phyloP scores from a whole-genome alignment of 257 asterid genomes.

The Perilla frutescens region DNA sequence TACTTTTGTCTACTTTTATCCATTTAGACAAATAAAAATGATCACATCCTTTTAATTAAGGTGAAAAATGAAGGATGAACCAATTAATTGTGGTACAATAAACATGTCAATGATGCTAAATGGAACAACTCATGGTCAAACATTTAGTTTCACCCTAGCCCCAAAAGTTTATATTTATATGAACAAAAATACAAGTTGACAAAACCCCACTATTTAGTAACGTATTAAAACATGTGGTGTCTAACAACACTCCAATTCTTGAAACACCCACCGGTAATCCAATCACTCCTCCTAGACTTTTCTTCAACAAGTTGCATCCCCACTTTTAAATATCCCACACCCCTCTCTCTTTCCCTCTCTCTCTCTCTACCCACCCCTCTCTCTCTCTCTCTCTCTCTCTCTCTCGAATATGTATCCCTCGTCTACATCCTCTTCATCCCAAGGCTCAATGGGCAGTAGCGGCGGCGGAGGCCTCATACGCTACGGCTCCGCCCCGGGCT shows the following conservation, averaged over 20 bases:
- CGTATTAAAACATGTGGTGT: slow-evolving; percentile 32
- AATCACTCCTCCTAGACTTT: slow-evolving; percentile 37
- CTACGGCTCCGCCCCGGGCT: slow-evolving; percentile 77
- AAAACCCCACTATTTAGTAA: slow-evolving; percentile 4
- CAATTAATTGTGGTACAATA: too few relatives aligned
- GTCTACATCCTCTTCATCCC: slow-evolving; percentile 72
- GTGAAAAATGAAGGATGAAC: too few relatives aligned
- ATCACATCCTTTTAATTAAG: too few relatives aligned
- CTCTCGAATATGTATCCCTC: slow-evolving; percentile 61
- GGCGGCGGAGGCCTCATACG: slow-evolving; percentile 56
- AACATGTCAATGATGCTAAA: not conserved
- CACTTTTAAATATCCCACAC: slow-evolving; percentile 34
- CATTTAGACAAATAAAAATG: too few relatives aligned
- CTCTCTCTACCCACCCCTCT: slow-evolving; percentile 25
- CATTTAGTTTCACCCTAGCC: slow-evolving; percentile 10
- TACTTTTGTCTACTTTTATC: too few relatives aligned
- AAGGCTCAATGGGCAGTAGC: slow-evolving; percentile 50
- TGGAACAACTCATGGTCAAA: slow-evolving; percentile 23
- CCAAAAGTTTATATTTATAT: not conserved
- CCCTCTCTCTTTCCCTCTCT: slow-evolving; percentile 26
- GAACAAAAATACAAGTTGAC: slow-evolving; percentile 30
- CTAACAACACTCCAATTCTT: slow-evolving; percentile 18
- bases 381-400: slow-evolving; percentile 22
- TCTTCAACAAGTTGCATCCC: slow-evolving; percentile 47
- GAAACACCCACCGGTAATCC: slow-evolving; percentile 40